Evolutionary conservation across 2,329 filamentous ascomycete genomes (phyloP).

Genomic region (Monosporascus cannonballus): DNA sequence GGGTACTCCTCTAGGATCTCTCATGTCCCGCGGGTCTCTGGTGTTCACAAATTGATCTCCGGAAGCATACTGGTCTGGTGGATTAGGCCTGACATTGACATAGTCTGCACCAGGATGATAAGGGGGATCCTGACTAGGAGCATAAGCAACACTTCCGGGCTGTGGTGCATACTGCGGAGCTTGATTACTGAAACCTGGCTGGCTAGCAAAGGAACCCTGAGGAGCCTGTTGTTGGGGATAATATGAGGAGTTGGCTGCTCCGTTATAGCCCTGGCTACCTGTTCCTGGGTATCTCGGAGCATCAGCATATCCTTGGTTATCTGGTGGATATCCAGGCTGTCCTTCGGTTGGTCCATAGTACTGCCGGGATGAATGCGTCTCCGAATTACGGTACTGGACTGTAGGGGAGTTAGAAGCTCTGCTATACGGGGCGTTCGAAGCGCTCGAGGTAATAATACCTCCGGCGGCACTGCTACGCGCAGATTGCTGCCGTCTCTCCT

Average conservation of each 20-base stretch:
- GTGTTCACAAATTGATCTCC: constrained; percentile 18
- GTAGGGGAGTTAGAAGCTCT: constrained; percentile 54
- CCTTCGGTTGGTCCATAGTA: constrained; percentile 39
- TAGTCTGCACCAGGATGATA: constrained; percentile 26
- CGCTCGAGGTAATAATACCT: constrained; percentile 53
- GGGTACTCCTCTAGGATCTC: constrained; percentile 20
- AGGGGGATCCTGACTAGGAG: constrained; percentile 21
- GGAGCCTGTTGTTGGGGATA: constrained; percentile 22
- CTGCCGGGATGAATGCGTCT: constrained; percentile 41
- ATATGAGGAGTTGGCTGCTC: constrained; percentile 34
- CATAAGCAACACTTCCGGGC: constrained; percentile 20
- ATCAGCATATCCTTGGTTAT: constrained; percentile 35
- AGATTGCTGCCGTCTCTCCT: constrained; percentile 51
- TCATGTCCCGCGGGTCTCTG: constrained; percentile 14
- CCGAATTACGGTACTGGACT: constrained; percentile 53
- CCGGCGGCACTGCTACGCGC: constrained; percentile 46
- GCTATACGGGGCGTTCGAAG: constrained; percentile 39
- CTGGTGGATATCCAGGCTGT: constrained; percentile 21
- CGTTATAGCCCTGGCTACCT: constrained; percentile 43
- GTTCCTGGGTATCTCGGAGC: constrained; percentile 45
- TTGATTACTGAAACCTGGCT: constrained; percentile 22
- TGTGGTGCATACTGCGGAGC: constrained; percentile 20
- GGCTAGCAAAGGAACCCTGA: constrained; percentile 24
- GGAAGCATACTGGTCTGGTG: background rate
- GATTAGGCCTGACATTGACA: constrained; percentile 9